A percentile compares a stretch with the other conserved stretches of the same genome.
phyloP scores from a whole-genome alignment of 1,284 basidiomycete genomes.

The Tremellales sp. region DNA sequence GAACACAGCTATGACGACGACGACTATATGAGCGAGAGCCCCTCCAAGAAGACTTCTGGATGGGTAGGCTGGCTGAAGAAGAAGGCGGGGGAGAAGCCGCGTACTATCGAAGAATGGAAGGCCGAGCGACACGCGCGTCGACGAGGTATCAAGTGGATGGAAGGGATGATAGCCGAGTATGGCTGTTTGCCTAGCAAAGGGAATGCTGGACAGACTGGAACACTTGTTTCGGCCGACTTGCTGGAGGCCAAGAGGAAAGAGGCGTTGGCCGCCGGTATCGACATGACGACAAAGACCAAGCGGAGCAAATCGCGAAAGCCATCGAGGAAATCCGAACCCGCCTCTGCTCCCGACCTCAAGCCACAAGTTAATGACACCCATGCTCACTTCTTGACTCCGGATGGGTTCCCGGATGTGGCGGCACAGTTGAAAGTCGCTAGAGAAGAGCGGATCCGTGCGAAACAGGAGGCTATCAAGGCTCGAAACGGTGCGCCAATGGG shows the following conservation, averaged over 20 bases:
- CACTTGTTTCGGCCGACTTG: not conserved
- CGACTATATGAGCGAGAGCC: too few species aligned
- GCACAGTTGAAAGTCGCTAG: too few species aligned
- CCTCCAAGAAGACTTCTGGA: slow-evolving; percentile 6
- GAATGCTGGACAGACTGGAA: not conserved
- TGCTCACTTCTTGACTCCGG: too few species aligned
- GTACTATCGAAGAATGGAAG: slow-evolving; percentile 19
- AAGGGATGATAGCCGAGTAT: slow-evolving; percentile 19
- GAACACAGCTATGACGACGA: too few species aligned
- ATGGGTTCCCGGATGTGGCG: too few species aligned
- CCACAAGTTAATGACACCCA: too few species aligned
- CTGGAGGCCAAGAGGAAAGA: not conserved
- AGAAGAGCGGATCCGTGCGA: slow-evolving; percentile 4
- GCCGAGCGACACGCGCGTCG: slow-evolving; percentile 14
- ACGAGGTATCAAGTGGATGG: slow-evolving; percentile 19
- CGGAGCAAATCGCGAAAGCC: too few species aligned
- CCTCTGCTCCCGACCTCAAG: too few species aligned
- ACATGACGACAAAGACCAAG: not conserved
- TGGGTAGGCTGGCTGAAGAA: slow-evolving; percentile 20
- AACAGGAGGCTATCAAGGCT: slow-evolving; percentile 16
- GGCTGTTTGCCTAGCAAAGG: slow-evolving; percentile 1
- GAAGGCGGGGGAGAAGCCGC: slow-evolving; percentile 15
- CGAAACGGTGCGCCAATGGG: slow-evolving; percentile 39
- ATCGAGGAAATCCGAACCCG: not conserved
- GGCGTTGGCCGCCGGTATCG: not conserved